Base-by-base conservation (phyloP, 2,329 filamentous ascomycete species). In the Fusarium sp. region DNA sequence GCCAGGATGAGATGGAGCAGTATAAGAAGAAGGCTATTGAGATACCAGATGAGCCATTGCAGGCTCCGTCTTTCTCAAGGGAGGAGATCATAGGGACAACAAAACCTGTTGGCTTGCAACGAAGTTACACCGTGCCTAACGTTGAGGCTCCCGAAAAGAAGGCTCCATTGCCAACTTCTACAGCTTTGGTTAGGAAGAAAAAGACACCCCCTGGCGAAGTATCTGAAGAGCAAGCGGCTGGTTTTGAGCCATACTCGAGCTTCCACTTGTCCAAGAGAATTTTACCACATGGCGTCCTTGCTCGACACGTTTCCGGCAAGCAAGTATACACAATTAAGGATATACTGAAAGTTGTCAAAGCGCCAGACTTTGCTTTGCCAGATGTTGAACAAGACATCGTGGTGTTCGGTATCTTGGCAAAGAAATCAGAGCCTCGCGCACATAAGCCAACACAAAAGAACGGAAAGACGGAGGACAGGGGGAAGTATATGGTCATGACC, bases 401-500 rank as follows among this genome's bases (percentile, higher is more conserved):
- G 13, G 89, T 98, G 5, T 92, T 98, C 78, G 96, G 91, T 14
- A 92, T 98, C 66, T 89, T 99, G 28, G 94, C 94, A 12, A 93
- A 91, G 48, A 98, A 98, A 81, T 98, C 96, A 0, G 90, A 93
- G 2, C 95, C 96, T 0, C 91, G 90, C 45, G 80, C 85, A 3
- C 90, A 92, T 79, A 87, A 88, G 73, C 82, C 85, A 8, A 79
- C 81, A 8, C 77, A 82, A 17, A 83, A 82, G 63, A 85, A 85
- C 14, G 84, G 85, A 11, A 84, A 86, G 69, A 82, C 88, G 50
- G 86, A 89, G 15, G 88, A 91, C 61, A 87, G 88, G 26, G 92
- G 92, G 56, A 98, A 97, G 81, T 99, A 97, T 84, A 98, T 99
- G 93, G 92, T 96, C 4, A 85, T 99, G 70, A 94, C 90, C 5